Percentiles rank a stretch among this genome's conserved stretches.
These are phyloP conservation scores for Emergomyces pasteurianus DNA, from an alignment of 2,329 filamentous ascomycete species.

Conservation along the genomic window DNA sequence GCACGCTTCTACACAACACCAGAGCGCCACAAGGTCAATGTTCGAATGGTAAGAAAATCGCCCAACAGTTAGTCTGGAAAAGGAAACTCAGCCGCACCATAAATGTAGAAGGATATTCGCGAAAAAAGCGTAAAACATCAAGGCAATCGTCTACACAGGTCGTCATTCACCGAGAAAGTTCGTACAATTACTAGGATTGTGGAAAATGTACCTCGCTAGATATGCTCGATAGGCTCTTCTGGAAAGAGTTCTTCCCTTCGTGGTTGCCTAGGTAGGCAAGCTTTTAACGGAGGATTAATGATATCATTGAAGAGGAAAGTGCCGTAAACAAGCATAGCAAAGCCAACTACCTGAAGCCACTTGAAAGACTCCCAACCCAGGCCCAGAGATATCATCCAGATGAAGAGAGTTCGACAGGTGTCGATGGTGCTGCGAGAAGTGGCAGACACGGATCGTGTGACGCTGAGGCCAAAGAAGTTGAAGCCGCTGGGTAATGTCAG, in stretches of 20 bases:
- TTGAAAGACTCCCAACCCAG: conserved; percentile 97
- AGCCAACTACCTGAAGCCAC: conserved; percentile 85
- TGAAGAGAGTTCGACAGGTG: conserved; percentile 93
- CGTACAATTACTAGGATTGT: neutral
- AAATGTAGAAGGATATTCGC: neutral
- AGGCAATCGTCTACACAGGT: neutral
- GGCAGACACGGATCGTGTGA: conserved; percentile 79
- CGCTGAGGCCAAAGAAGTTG: conserved; percentile 95
- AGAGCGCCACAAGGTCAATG: neutral
- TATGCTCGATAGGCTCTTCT: conserved; percentile 74
- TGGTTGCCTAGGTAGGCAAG: conserved; percentile 43
- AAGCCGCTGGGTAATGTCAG: conserved; percentile 54
- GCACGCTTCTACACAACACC: neutral
- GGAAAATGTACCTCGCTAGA: conserved; percentile 15
- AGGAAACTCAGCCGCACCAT: neutral
- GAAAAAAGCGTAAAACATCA: neutral
- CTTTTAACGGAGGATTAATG: conserved; percentile 66
- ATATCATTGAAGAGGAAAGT: conserved; percentile 96
- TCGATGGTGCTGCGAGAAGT: conserved; percentile 94
- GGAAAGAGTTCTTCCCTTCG: conserved; percentile 47
- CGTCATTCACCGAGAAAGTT: neutral
- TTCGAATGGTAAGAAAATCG: neutral
- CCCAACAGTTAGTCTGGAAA: neutral
- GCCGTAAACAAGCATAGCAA: conserved; percentile 82
- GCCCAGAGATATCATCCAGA: conserved; percentile 89